A percentile compares a stretch with the other conserved stretches of the same genome.
Conservation (phyloP, 2,329 filamentous ascomycete species). For the Colletotrichum sp. region DNA sequence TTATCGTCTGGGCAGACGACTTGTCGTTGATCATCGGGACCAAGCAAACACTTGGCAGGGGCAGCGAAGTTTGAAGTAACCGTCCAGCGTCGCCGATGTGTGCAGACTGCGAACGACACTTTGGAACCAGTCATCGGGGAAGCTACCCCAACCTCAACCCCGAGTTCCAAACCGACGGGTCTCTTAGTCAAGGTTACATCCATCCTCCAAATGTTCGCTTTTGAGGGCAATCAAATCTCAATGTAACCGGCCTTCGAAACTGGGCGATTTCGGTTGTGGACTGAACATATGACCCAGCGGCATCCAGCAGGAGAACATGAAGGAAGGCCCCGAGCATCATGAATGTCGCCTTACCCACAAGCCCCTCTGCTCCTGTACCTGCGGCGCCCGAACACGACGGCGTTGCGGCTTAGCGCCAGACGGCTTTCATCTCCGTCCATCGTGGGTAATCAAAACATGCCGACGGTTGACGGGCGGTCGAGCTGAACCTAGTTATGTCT, state of each 20-base stretch:
- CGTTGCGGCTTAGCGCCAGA: not conserved
- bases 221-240: not conserved
- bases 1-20: not conserved
- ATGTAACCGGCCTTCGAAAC: not conserved
- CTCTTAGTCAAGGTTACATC: not conserved
- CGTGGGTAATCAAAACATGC: not conserved
- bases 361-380: not conserved
- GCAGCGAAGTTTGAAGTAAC: not conserved
- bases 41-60: conserved; percentile 1
- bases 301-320: not conserved
- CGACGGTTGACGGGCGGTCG: not conserved
- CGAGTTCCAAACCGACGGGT: not conserved
- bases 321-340: not conserved
- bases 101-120: not conserved
- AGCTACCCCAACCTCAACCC: not conserved
- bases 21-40: not conserved
- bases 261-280: not conserved
- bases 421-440: not conserved
- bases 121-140: not conserved
- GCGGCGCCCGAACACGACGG: not conserved
- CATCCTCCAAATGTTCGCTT: not conserved
- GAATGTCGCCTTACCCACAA: not conserved
- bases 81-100: not conserved
- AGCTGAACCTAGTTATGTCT: not conserved
- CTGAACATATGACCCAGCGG: too few species aligned